Conservation (phyloP, 768 basidiomycete species). For the Lactifluus hygrophoroides region DNA sequence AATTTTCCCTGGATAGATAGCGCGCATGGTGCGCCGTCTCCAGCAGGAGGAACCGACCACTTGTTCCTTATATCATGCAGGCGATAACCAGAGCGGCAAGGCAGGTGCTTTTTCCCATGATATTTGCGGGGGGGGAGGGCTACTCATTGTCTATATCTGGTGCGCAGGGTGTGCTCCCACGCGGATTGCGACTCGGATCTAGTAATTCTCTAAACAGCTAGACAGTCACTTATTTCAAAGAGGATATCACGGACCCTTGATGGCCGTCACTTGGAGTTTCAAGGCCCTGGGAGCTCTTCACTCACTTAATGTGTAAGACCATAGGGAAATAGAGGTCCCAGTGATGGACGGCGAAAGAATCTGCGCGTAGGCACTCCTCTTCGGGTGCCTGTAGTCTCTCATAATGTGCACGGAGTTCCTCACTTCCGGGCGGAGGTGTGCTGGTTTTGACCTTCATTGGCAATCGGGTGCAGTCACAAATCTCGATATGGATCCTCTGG, state of each 20-base stretch:
- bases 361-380: neutral
- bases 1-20: neutral
- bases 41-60: neutral
- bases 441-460: neutral
- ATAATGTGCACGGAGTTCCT: constrained; percentile 6
- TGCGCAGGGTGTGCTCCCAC: neutral
- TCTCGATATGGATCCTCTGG: neutral
- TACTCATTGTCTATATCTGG: neutral
- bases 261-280: neutral
- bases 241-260: neutral
- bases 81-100: neutral
- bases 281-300: neutral
- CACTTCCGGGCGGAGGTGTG: neutral
- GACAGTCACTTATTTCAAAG: neutral
- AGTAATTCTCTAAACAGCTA: neutral
- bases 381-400: constrained; percentile 12
- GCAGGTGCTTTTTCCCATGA: neutral
- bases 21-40: neutral
- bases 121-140: too few species aligned
- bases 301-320: neutral
- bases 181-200: neutral
- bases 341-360: neutral
- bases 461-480: neutral
- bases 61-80: neutral
- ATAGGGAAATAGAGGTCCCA: neutral